A percentile compares a stretch with the other conserved stretches of the same genome.
Conservation (phyloP, 73 alveolate genomes). For the Tetrahymena thermophila region DNA sequence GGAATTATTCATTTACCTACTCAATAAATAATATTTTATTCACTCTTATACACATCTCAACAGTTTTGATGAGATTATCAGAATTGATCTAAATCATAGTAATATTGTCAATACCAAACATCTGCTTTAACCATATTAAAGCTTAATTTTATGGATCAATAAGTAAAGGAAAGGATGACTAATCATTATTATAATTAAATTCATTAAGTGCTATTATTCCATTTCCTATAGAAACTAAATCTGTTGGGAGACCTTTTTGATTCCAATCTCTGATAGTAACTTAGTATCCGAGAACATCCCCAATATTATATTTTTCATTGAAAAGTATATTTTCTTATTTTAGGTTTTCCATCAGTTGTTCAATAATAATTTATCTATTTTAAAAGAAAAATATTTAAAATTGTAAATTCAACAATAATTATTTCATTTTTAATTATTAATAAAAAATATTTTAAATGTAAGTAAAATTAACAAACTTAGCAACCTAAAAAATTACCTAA, state of each 20-base stretch:
- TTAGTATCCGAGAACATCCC: slow-evolving; percentile 78
- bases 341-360: slow-evolving; percentile 66
- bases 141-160: slow-evolving; percentile 95
- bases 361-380: slow-evolving; percentile 62
- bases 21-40: slow-evolving; percentile 67
- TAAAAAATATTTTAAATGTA: no score
- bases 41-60: slow-evolving; percentile 58
- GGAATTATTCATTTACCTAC: slow-evolving; percentile 73
- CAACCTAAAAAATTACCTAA: slow-evolving; percentile 52
- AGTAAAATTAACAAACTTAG: no score
- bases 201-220: slow-evolving; percentile 80
- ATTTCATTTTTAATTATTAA: background rate
- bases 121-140: slow-evolving; percentile 78
- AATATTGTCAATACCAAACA: slow-evolving; percentile 53
- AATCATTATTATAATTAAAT: slow-evolving; percentile 43
- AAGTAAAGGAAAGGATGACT: slow-evolving; percentile 78
- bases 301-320: slow-evolving; percentile 67
- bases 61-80: slow-evolving; percentile 56
- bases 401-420: background rate
- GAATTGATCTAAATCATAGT: slow-evolving; percentile 55
- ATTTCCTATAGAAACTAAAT: slow-evolving; percentile 89
- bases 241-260: slow-evolving; percentile 92
- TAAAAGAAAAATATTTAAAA: background rate
- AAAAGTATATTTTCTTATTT: slow-evolving; percentile 54
- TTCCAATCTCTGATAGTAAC: slow-evolving; percentile 92